These are phyloP conservation scores for Podospora australis DNA, from an alignment of 495 filamentous ascomycete species.

Conservation along the genomic window DNA sequence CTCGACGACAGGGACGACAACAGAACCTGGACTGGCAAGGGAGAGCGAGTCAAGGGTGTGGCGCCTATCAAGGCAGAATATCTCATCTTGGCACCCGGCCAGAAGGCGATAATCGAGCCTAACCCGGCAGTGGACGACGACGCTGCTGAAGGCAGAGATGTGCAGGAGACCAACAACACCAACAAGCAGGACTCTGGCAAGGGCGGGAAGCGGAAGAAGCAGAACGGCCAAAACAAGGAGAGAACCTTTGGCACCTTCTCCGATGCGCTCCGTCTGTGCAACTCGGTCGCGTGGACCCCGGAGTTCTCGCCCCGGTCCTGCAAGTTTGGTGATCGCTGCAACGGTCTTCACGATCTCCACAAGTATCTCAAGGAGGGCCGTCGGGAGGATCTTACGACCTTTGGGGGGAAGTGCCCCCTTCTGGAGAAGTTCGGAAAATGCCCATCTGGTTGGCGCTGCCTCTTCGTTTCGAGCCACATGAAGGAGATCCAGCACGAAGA, in stretches of 20 bases:
- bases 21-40: constrained; percentile 9
- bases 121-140: constrained; percentile 52
- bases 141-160: constrained; percentile 55
- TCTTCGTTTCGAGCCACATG: constrained; percentile 76
- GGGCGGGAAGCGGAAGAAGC: constrained; percentile 48
- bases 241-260: constrained; percentile 76
- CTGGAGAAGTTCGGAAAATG: constrained; percentile 73
- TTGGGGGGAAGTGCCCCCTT: constrained; percentile 70
- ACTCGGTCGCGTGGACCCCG: constrained; percentile 53
- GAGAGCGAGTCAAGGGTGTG: constrained; percentile 55
- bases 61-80: constrained; percentile 84
- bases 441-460: constrained; percentile 82
- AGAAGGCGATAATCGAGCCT: constrained; percentile 9
- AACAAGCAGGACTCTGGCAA: constrained; percentile 23
- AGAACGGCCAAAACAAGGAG: constrained; percentile 77
- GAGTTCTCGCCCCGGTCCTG: constrained; percentile 75
- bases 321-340: constrained; percentile 69
- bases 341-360: constrained; percentile 72
- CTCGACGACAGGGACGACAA: constrained; percentile 29
- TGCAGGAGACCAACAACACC: constrained; percentile 36
- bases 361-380: constrained; percentile 80
- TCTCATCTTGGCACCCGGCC: constrained; percentile 39
- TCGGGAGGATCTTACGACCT: constrained; percentile 66
- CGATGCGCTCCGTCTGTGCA: constrained; percentile 74
- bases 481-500: constrained; percentile 66